A percentile compares a stretch with the other conserved stretches of the same genome.
Evolutionary conservation across 225 moss, liverwort and hornwort species (phyloP).

Genomic region (Antitrichia curtipendula): DNA sequence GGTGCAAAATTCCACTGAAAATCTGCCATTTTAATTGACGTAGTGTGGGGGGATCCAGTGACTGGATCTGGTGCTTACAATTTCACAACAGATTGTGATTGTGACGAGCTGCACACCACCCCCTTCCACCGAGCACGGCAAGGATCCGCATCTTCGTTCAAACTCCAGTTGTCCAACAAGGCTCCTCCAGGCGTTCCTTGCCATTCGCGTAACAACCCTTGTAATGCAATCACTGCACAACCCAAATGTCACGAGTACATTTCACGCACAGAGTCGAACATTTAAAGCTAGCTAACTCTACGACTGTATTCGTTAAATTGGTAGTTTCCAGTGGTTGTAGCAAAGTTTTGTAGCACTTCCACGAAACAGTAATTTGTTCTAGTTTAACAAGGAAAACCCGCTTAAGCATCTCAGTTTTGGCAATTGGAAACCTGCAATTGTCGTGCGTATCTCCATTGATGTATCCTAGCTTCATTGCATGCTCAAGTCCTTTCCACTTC

Average conservation of each 20-base stretch:
- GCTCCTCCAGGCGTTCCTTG: not conserved
- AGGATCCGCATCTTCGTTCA: constrained; percentile 19
- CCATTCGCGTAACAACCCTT: constrained; percentile 2
- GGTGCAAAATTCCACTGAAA: not conserved
- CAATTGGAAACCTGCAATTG: not conserved
- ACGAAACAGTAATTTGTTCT: not conserved
- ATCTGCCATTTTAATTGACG: not conserved
- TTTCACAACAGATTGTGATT: not conserved
- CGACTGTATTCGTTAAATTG: not conserved
- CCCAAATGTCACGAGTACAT: not conserved
- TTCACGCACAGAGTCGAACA: not conserved
- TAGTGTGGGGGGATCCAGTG: not conserved
- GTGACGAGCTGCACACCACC: not conserved
- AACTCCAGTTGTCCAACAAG: constrained; percentile 7
- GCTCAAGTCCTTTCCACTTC: not conserved
- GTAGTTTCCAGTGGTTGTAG: too few species aligned
- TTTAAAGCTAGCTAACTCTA: too few species aligned
- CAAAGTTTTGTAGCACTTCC: not conserved
- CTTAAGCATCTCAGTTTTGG: not conserved
- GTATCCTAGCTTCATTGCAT: not conserved
- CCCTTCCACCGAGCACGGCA: constrained; percentile 12
- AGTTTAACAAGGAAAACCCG: not conserved
- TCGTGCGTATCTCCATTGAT: not conserved
- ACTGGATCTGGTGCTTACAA: not conserved
- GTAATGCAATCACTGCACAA: constrained; percentile 10